Evolutionary conservation across 208 protist species (phyloP).

Genomic region (Trypanosoma lewisi): DNA sequence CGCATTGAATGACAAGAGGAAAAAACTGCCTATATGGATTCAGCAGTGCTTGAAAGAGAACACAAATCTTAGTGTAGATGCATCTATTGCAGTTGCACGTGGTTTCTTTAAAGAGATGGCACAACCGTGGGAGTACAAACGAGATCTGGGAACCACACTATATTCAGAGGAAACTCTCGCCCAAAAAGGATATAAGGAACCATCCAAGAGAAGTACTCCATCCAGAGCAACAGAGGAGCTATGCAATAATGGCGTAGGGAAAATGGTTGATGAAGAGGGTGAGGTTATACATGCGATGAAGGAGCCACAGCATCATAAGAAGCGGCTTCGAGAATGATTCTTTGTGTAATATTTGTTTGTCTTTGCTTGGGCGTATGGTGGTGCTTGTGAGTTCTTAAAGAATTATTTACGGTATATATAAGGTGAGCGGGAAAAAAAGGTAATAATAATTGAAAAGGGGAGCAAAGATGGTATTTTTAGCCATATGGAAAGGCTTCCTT

Average conservation of each 20-base stretch:
- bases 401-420: constrained; percentile 1
- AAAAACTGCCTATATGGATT: constrained; percentile 92
- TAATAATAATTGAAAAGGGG: neutral
- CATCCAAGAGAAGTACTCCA: constrained; percentile 12
- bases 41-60: constrained; percentile 88
- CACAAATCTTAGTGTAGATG: constrained; percentile 89
- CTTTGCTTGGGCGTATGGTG: no score
- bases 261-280: constrained; percentile 16
- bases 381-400: no score
- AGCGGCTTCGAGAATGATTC: constrained; percentile 28
- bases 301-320: constrained; percentile 44
- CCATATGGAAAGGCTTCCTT: neutral
- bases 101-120: constrained; percentile 95
- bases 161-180: constrained; percentile 45
- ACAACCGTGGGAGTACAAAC: constrained; percentile 90
- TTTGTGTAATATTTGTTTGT: neutral
- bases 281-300: constrained; percentile 44
- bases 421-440: neutral
- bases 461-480: neutral
- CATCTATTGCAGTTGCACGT: constrained; percentile 84
- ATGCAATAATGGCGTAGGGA: neutral
- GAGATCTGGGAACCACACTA: constrained; percentile 85
- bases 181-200: constrained; percentile 24
- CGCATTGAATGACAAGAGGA: constrained; percentile 93
- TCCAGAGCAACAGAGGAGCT: neutral